These are phyloP conservation scores for Mycena metata DNA, from an alignment of 768 basidiomycete species.

Conservation along the genomic window DNA sequence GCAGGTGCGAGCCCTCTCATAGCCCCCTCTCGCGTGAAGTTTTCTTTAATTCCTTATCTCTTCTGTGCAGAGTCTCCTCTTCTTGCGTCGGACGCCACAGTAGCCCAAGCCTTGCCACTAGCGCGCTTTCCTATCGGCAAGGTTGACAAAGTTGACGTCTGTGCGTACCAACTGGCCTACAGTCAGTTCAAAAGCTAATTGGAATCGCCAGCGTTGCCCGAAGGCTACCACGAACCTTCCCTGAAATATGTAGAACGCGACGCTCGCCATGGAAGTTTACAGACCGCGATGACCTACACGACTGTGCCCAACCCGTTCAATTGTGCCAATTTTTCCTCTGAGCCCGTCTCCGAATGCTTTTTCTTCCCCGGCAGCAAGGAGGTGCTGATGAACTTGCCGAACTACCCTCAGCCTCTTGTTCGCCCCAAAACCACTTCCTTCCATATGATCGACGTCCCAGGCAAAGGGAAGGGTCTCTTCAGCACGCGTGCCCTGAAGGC, in stretches of 20 bases:
- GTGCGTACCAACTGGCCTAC: background rate
- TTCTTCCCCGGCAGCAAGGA: conserved; percentile 33
- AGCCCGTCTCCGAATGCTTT: conserved; percentile 30
- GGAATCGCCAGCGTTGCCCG: background rate
- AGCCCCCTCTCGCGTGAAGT: too few relatives aligned
- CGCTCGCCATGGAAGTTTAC: background rate
- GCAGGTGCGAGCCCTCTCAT: background rate
- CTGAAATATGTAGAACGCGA: background rate
- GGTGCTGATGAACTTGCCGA: conserved; percentile 29
- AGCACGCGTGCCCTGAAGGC: conserved; percentile 46
- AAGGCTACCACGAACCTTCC: background rate
- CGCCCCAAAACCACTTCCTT: conserved; percentile 15
- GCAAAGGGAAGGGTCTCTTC: conserved; percentile 49
- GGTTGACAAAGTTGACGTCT: conserved; percentile 3
- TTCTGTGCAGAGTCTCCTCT: too few relatives aligned
- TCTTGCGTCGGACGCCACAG: too few relatives aligned
- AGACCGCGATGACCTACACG: conserved; percentile 3
- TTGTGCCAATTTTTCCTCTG: background rate
- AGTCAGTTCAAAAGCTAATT: too few relatives aligned
- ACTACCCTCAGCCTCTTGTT: conserved; percentile 34
- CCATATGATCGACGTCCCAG: conserved; percentile 32
- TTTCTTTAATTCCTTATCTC: too few relatives aligned
- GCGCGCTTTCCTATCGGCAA: conserved; percentile 1
- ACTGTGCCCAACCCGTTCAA: background rate
- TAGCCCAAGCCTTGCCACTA: too few relatives aligned